Evolutionary conservation across 257 asterid species (phyloP).

Genomic region (Solanum paucissectum): DNA sequence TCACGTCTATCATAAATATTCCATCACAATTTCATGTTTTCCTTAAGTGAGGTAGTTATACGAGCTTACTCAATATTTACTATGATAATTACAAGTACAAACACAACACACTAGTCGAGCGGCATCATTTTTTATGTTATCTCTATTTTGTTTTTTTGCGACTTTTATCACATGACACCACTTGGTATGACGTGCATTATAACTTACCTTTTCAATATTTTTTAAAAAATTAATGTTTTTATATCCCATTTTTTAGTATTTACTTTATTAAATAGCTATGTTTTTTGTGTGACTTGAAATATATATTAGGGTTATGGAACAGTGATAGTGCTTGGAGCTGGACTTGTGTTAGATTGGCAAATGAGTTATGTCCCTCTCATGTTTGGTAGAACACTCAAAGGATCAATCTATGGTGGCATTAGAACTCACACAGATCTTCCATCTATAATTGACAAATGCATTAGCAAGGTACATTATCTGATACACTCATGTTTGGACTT

Average conservation of each 20-base stretch:
- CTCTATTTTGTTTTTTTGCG: too few species aligned
- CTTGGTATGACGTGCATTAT: not conserved
- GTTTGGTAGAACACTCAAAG: slow-evolving; percentile 45
- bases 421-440: slow-evolving; percentile 41
- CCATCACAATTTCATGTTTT: fast-evolving
- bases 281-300: not conserved
- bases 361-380: slow-evolving; percentile 36
- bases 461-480: slow-evolving; percentile 27
- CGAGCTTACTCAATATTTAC: not conserved
- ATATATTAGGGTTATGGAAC: slow-evolving; percentile 18
- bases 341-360: slow-evolving; percentile 10
- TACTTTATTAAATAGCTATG: not conserved
- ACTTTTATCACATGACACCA: not conserved
- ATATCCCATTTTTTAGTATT: not conserved
- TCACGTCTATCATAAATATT: not conserved
- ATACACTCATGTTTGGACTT: not conserved
- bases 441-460: slow-evolving; percentile 33
- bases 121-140: not conserved
- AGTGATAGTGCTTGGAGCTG: slow-evolving; percentile 13
- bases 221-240: not conserved
- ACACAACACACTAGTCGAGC: not conserved
- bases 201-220: too few species aligned
- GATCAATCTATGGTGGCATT: slow-evolving; percentile 46
- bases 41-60: too few species aligned
- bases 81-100: not conserved